Evolutionary conservation across 176 grass and related monocot species (phyloP), one percentile per base, ranked within the genome.

Genomic region (Eragrostis nindensis): DNA sequence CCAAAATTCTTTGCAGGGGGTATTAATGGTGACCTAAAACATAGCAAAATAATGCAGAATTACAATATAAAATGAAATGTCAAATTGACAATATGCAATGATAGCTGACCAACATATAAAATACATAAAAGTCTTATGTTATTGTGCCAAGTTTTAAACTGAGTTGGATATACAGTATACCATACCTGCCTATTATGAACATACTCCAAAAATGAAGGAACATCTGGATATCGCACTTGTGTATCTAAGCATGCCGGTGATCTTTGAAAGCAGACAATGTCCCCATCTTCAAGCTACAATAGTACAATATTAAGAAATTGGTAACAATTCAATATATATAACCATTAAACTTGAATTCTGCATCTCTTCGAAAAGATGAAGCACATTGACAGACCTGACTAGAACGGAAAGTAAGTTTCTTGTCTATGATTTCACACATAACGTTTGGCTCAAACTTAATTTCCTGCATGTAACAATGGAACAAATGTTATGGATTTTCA

Each of bases 211-310:
- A 90, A 97, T 26, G 91, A 91, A 74, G 94, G 91, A 72, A 91
- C 84, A 30, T 94, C 91, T 81, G 89, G 91, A 90, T 88, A 94
- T 57, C 94, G 81, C 62, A 85, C 82, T 82, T 83, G 88, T 40
- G 80, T 76, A 74, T 82, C 83, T 87, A 66, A 81, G n/a, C 80
- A 89, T 65, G 79, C 39, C 21, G 41, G 71, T 82, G 84, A 72
- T 87, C 87, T 97, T 83, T 91, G 88, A 75, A 87, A 86, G 84
- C 89, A 97, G 44, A 97, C 49, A 47, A 97, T 94, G 74, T 97
- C 94, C 14, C 94, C 94, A 89, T 94, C 94, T 86, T 97, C 94
- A 91, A 97, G 91, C 94, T 97, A 78, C 61, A 91, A n/a, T n/a
- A n/a, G n/a, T n/a, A n/a, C n/a, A n/a, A 78, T 68, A 70, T 76